Evolutionary conservation across 139 green algal genomes (phyloP).

Genomic region (Prasinococcaceae sp.): DNA sequence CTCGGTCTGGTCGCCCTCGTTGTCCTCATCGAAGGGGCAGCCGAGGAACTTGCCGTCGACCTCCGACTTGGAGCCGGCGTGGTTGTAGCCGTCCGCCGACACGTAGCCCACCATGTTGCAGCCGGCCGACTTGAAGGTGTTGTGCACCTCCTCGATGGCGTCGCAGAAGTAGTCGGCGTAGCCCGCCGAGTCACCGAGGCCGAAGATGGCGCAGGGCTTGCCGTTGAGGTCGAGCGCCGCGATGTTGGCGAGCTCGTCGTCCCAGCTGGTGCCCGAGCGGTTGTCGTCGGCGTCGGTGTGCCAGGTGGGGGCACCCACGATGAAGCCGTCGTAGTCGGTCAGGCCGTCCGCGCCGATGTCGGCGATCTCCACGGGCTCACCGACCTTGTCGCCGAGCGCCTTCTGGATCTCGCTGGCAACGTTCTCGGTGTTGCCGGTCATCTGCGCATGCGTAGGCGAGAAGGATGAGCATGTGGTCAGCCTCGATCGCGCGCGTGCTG

Average conservation of each 20-base stretch:
- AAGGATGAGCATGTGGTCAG: background rate
- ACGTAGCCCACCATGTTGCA: slow-evolving; percentile 21
- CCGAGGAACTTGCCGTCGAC: slow-evolving; percentile 24
- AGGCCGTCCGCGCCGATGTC: slow-evolving; percentile 11
- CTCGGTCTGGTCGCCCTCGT: slow-evolving; percentile 23
- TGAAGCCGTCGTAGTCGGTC: slow-evolving; percentile 13
- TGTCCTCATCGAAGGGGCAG: slow-evolving; percentile 23
- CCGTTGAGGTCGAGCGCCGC: slow-evolving; percentile 5
- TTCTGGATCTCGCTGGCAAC: slow-evolving; percentile 19
- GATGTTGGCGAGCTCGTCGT: slow-evolving; percentile 11
- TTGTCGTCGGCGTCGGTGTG: slow-evolving; percentile 24
- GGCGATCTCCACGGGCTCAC: slow-evolving; percentile 16
- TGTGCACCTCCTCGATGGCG: slow-evolving; percentile 27
- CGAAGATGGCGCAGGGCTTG: slow-evolving; percentile 18
- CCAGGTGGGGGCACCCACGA: slow-evolving; percentile 27
- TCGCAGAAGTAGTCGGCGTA: slow-evolving; percentile 34
- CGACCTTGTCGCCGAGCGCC: slow-evolving; percentile 9
- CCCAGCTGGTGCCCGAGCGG: slow-evolving; percentile 21
- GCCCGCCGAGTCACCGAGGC: slow-evolving; percentile 14
- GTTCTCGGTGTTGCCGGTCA: slow-evolving; percentile 23
- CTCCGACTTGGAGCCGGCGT: slow-evolving; percentile 24
- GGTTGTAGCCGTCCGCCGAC: slow-evolving; percentile 22
- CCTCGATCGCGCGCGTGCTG: no score
- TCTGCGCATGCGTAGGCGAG: no score
- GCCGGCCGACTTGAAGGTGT: slow-evolving; percentile 18